phyloP scores from a whole-genome alignment of 495 filamentous ascomycete species.

The Tuber microsphaerosporum region DNA sequence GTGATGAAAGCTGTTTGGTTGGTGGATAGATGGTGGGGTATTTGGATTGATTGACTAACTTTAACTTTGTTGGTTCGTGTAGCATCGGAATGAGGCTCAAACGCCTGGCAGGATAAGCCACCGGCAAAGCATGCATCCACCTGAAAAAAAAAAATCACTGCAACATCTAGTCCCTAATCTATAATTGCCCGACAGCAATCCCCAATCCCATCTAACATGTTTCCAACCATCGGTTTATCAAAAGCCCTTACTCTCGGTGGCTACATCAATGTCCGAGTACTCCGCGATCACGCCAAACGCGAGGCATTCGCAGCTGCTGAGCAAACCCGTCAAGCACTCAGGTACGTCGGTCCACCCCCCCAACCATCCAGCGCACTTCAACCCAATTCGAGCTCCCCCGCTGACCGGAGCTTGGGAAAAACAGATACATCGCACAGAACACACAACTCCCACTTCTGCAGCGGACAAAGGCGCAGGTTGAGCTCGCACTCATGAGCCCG shows the following conservation, averaged over 20 bases:
- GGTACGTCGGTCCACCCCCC: conserved; percentile 37
- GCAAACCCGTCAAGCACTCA: conserved; percentile 77
- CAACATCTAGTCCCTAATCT: background rate
- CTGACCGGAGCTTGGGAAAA: background rate
- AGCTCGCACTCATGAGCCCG: conserved; percentile 87
- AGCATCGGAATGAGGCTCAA: background rate
- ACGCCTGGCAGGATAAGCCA: background rate
- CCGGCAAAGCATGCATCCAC: background rate
- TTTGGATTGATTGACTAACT: background rate
- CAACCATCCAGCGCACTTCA: too few relatives aligned
- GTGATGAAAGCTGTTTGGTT: background rate
- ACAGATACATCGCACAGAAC: conserved; percentile 76
- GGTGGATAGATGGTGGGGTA: background rate
- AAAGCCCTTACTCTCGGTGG: conserved; percentile 64
- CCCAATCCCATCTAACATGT: conserved; percentile 16
- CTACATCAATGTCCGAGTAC: conserved; percentile 71
- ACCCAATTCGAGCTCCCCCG: background rate
- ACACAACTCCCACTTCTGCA: conserved; percentile 71
- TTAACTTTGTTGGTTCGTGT: background rate
- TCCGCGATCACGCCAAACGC: conserved; percentile 91
- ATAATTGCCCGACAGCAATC: background rate
- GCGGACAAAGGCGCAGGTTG: conserved; percentile 81
- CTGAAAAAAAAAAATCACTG: background rate
- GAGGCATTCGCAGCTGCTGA: conserved; percentile 82
- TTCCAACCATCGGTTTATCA: conserved; percentile 21